phyloP scores from a whole-genome alignment of 805 yeast species.

The Pichia eremophila region DNA sequence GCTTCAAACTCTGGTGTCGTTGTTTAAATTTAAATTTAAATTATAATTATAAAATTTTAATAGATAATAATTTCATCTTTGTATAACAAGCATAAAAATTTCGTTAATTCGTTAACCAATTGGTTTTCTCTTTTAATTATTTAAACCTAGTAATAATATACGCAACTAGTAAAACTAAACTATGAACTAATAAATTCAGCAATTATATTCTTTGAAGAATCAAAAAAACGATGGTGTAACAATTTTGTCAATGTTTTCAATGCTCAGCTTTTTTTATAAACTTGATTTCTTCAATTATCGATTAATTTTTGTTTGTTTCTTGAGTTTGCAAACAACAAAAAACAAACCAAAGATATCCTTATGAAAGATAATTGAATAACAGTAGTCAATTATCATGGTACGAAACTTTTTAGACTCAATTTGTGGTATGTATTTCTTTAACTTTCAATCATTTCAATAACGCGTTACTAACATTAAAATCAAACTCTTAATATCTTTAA shows the following conservation, averaged over 20 bases:
- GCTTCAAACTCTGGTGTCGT: constrained; percentile 99
- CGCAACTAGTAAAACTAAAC: too few relatives aligned
- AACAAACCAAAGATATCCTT: too few relatives aligned
- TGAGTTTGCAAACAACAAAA: too few relatives aligned
- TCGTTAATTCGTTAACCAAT: constrained; percentile 6
- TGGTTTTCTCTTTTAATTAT: background rate
- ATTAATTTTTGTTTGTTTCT: too few relatives aligned
- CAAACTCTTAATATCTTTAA: background rate
- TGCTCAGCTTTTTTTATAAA: too few relatives aligned
- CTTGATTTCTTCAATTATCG: too few relatives aligned
- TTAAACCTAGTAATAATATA: background rate
- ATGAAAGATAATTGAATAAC: background rate
- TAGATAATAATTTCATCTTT: constrained; percentile 10
- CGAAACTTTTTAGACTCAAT: constrained; percentile 2
- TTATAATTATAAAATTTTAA: constrained; percentile 1
- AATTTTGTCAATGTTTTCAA: too few relatives aligned
- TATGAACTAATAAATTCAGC: too few relatives aligned
- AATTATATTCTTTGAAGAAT: too few relatives aligned
- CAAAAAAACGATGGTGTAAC: too few relatives aligned
- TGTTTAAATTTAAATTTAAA: constrained; percentile 50
- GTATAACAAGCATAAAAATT: constrained; percentile 7
- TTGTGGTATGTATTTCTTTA: constrained; percentile 7
- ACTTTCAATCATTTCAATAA: background rate
- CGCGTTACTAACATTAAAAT: background rate
- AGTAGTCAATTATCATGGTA: background rate